Conservation (phyloP, 2,329 filamentous ascomycete species). For the Cladosporium sp. region DNA sequence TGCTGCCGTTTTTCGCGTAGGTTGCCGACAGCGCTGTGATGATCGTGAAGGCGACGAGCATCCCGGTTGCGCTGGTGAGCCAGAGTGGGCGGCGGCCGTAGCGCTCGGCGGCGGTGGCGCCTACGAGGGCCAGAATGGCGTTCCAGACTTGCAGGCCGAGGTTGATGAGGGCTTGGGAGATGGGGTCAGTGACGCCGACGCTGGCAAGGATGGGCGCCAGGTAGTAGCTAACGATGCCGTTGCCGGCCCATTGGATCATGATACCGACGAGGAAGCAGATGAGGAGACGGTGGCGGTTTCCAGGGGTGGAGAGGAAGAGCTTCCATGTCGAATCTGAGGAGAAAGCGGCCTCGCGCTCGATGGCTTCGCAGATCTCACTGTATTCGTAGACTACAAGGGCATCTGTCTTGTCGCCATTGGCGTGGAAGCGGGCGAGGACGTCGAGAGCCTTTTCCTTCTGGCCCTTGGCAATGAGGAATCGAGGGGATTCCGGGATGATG, state of each 20-base stretch:
- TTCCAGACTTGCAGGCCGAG: conserved; percentile 36
- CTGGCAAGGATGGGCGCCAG: conserved; percentile 29
- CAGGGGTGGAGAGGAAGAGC: conserved; percentile 5
- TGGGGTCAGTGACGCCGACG: conserved; percentile 32
- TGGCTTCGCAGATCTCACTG: conserved; percentile 28
- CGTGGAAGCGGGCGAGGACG: conserved; percentile 14
- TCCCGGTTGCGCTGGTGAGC: conserved; percentile 36
- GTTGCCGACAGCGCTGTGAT: conserved; percentile 37
- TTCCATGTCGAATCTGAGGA: conserved; percentile 1
- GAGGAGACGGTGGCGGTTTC: conserved; percentile 4
- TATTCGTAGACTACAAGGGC: conserved; percentile 9
- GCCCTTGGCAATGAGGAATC: conserved; percentile 9
- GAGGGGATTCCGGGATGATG: conserved; percentile 13
- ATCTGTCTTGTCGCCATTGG: conserved; percentile 12
- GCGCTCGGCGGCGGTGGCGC: conserved; percentile 36
- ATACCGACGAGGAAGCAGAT: conserved; percentile 16
- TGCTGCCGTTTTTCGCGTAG: conserved; percentile 28
- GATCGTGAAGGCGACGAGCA: conserved; percentile 39
- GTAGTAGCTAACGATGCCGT: conserved; percentile 9
- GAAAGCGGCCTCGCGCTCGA: conserved; percentile 5
- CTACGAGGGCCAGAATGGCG: conserved; percentile 31
- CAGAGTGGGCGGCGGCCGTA: conserved; percentile 40
- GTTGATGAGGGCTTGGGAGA: conserved; percentile 34
- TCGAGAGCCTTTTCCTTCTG: conserved; percentile 11
- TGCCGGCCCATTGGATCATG: conserved; percentile 7